These are phyloP conservation scores for Fomitopsis pinicola DNA, from an alignment of 1,284 basidiomycete genomes.

Conservation along the genomic window DNA sequence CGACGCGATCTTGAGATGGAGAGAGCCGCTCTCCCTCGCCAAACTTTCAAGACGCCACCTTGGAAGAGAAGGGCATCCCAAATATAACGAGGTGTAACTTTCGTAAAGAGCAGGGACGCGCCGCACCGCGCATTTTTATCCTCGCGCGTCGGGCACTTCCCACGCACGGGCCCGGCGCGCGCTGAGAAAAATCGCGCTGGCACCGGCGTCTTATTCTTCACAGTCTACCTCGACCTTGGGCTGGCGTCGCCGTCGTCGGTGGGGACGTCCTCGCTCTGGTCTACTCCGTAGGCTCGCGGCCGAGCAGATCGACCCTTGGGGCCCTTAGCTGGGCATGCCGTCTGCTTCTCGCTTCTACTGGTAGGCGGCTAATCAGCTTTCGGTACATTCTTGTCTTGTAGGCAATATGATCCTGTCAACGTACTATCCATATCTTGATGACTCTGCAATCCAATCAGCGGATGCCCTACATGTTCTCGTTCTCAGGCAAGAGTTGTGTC, in stretches of 20 bases:
- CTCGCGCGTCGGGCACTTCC: neutral
- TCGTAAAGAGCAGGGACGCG: neutral
- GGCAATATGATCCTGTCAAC: neutral
- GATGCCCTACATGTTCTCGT: neutral
- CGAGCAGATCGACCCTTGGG: constrained; percentile 1
- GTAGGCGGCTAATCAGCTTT: constrained; percentile 1
- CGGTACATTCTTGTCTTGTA: neutral
- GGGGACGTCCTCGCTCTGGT: neutral
- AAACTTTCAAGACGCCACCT: constrained; percentile 1
- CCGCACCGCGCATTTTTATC: neutral
- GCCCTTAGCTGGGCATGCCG: neutral
- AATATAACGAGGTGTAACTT: constrained; percentile 4
- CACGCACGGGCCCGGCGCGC: neutral
- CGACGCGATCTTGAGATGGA: constrained; percentile 2
- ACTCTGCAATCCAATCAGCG: neutral
- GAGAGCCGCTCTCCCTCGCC: neutral
- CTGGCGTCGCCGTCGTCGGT: neutral
- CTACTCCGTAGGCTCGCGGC: neutral
- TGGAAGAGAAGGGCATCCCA: constrained; percentile 1
- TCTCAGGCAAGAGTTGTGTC: neutral
- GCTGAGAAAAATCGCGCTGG: neutral
- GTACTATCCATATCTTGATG: neutral
- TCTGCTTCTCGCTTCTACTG: neutral
- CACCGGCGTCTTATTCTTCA: neutral
- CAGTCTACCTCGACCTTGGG: constrained; percentile 1